Percentiles rank a stretch among this genome's conserved stretches.
These are phyloP conservation scores for Syzygium jambos DNA, from an alignment of 345 rosid genomes.

Conservation along the genomic window DNA sequence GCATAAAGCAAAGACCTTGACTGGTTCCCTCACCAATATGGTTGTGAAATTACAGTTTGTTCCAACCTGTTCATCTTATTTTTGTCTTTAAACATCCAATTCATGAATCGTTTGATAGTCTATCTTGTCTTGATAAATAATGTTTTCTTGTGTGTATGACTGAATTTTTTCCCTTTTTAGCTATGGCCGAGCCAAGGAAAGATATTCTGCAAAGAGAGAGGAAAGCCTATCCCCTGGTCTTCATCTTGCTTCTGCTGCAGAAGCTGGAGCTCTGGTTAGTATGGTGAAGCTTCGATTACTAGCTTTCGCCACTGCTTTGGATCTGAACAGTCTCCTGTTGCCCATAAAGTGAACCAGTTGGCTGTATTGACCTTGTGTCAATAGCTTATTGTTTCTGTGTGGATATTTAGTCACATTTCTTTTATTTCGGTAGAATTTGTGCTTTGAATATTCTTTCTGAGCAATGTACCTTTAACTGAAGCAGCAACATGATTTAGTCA, in stretches of 20 bases:
- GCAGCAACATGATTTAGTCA: neutral
- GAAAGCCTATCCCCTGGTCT: conserved; percentile 56
- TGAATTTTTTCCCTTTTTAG: conserved; percentile 21
- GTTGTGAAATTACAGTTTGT: neutral
- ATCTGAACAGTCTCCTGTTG: neutral
- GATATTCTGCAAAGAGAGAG: conserved; percentile 57
- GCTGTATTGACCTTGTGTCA: neutral
- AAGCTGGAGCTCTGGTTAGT: conserved; percentile 91
- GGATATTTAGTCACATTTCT: neutral
- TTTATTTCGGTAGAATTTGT: neutral
- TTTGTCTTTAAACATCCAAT: neutral
- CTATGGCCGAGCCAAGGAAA: conserved; percentile 79
- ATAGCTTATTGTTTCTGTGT: neutral
- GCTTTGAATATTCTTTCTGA: neutral
- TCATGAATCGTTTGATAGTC: neutral
- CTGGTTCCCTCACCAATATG: neutral
- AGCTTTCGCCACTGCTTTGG: neutral
- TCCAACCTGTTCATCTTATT: neutral
- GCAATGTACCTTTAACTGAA: neutral
- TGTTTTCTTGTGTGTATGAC: neutral
- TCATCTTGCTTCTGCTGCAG: conserved; percentile 94
- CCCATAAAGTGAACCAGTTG: neutral
- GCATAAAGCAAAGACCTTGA: neutral
- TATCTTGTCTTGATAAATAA: neutral
- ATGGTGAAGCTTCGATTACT: neutral